Conservation (phyloP, 306 rosid genomes). For the Hylodesmum podocarpum region DNA sequence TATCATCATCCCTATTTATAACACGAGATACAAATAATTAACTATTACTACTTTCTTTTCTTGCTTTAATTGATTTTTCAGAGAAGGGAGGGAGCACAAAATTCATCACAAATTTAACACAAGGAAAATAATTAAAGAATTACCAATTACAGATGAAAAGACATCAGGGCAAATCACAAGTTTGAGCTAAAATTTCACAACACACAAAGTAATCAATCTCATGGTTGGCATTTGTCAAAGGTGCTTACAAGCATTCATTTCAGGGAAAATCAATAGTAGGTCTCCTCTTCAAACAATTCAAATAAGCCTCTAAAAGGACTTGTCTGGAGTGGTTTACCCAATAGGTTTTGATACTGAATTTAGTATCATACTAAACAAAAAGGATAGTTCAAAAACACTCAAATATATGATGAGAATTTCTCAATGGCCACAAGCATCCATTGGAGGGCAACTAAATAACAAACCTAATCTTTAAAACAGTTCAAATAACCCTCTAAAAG, state of each 20-base stretch:
- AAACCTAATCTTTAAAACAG: background rate
- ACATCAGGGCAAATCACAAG: background rate
- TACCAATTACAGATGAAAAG: background rate
- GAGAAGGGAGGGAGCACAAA: background rate
- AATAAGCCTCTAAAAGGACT: background rate
- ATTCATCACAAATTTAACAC: background rate
- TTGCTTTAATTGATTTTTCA: background rate
- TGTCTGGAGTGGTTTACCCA: background rate
- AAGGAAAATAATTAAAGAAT: background rate
- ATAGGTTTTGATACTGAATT: background rate
- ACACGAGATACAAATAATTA: background rate
- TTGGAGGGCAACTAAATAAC: background rate
- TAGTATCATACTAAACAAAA: background rate
- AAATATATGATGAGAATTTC: background rate
- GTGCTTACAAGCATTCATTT: background rate
- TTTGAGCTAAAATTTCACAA: conserved; percentile 19
- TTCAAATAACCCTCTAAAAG: background rate
- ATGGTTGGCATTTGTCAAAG: background rate
- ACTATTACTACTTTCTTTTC: background rate
- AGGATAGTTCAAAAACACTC: background rate
- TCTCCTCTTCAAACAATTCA: background rate
- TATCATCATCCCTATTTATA: background rate
- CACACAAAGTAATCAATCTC: conserved; percentile 9
- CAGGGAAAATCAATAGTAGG: background rate
- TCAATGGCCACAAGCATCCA: background rate